Base-by-base conservation (phyloP, 2,329 filamentous ascomycete species). In the Epichloe typhina region DNA sequence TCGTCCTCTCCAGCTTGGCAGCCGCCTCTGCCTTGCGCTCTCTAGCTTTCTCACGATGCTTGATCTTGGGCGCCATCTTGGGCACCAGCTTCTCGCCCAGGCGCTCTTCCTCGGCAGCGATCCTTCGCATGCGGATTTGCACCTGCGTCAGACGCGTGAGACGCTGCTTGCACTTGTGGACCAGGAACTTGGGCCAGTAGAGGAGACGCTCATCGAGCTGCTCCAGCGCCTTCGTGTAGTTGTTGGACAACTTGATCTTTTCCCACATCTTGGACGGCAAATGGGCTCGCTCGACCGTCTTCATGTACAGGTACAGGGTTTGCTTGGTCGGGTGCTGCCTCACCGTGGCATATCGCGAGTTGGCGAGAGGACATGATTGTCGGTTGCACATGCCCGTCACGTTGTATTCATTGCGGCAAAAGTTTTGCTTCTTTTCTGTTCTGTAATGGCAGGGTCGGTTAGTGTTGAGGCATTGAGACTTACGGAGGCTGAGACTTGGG, bases 111-210 rank as follows among this genome's bases (percentile, higher is more conserved):
- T 96, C 91, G 62, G 84, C 88, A 33, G 87, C 88, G 55, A 97
- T 74, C 64, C 83, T 82, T 61, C 86, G 81, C 77, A 80, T 82
- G 57, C 80, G 74, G 57, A 95, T 93, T 52, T 84, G 83, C 46
- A 98, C 91, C 73, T 97, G 93, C 48, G 88, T 95, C 62, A 98
- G 67, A 46, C 93, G 76, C 9, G 93, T 97, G 43, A 97, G 79
- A 53, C 93, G 83, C 72, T 97, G 93, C 75, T 98, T 98, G 75
- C 88, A 93, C 71, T 94, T 95, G 72, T 95, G 89, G 36, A 88
- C 73, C 56, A 95, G 72, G 64, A 95, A 96, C 67, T 95, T 95
- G 50, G 91, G 90, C 76, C 89, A 97, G 76, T 95, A 97, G 62
- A 89, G 85, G 58, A 95, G 75, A 46, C 84, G 79, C 59, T 87